Evolutionary conservation across 495 filamentous ascomycete species (phyloP).

Genomic region (Daldinia concentrica): DNA sequence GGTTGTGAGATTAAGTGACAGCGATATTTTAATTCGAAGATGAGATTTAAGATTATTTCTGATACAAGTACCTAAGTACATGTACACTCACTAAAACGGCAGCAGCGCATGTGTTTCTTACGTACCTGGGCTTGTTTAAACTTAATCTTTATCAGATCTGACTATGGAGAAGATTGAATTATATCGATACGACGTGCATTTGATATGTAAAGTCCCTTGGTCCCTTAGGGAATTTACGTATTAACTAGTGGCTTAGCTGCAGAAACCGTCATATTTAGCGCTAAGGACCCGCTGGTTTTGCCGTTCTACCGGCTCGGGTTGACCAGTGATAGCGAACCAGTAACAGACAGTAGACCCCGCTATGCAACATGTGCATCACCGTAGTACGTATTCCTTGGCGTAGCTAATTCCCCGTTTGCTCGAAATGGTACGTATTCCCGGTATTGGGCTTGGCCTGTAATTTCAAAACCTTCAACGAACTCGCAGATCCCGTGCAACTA

Average conservation of each 20-base stretch:
- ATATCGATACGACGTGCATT: background rate
- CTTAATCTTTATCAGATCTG: constrained; percentile 3
- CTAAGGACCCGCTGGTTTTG: background rate
- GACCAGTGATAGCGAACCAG: background rate
- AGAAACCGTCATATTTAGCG: background rate
- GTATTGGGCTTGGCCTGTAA: constrained; percentile 26
- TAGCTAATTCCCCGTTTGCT: background rate
- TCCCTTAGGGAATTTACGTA: background rate
- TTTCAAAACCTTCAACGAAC: constrained; percentile 40
- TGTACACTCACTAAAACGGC: background rate
- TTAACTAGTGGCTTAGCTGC: constrained; percentile 1
- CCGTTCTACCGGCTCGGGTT: background rate
- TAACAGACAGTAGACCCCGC: background rate
- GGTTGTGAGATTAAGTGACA: background rate
- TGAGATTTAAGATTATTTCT: no score
- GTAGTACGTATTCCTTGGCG: background rate
- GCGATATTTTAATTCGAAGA: no score
- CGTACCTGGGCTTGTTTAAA: background rate
- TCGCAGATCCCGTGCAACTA: constrained; percentile 10
- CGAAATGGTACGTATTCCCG: constrained; percentile 8
- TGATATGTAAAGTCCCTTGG: background rate
- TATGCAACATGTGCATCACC: background rate
- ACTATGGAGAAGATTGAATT: background rate
- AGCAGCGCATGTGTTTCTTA: background rate
- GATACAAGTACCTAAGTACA: background rate